phyloP scores from a whole-genome alignment of 2,329 filamentous ascomycete species.

The Apiospora kogelbergensis region DNA sequence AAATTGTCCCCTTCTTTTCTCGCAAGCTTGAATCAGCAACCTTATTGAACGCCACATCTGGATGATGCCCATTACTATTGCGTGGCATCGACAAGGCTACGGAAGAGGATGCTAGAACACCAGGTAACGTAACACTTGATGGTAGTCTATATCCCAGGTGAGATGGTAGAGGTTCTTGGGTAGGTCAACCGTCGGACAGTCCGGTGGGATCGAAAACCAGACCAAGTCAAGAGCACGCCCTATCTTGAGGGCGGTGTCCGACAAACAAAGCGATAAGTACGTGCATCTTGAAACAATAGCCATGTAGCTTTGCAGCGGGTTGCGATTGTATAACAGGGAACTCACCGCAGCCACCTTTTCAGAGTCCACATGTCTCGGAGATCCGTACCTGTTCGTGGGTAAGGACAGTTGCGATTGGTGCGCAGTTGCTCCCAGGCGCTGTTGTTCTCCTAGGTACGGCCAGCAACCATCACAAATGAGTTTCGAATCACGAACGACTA shows the following conservation, averaged over 20 bases:
- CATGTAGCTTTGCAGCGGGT: background rate
- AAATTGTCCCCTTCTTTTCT: too few species aligned
- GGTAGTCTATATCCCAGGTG: background rate
- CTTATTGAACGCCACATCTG: background rate
- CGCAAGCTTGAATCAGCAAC: background rate
- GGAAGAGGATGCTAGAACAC: background rate
- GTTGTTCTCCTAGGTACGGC: background rate
- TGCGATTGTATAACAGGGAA: background rate
- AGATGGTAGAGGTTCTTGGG: background rate
- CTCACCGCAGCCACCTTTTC: background rate
- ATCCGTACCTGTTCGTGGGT: background rate
- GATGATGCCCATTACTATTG: background rate
- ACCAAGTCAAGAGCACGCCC: background rate
- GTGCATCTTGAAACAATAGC: background rate
- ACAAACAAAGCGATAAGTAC: background rate
- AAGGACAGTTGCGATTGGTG: background rate
- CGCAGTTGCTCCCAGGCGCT: background rate
- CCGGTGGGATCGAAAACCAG: background rate
- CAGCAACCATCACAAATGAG: background rate
- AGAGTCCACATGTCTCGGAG: background rate
- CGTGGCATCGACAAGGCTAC: background rate
- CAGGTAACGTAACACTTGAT: background rate
- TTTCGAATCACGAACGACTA: background rate
- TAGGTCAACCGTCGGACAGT: background rate
- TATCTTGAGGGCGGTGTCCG: background rate